Percentiles rank a stretch among this genome's conserved stretches.
Evolutionary conservation across 768 basidiomycete species (phyloP).

Genomic region (Mycena latifolia): DNA sequence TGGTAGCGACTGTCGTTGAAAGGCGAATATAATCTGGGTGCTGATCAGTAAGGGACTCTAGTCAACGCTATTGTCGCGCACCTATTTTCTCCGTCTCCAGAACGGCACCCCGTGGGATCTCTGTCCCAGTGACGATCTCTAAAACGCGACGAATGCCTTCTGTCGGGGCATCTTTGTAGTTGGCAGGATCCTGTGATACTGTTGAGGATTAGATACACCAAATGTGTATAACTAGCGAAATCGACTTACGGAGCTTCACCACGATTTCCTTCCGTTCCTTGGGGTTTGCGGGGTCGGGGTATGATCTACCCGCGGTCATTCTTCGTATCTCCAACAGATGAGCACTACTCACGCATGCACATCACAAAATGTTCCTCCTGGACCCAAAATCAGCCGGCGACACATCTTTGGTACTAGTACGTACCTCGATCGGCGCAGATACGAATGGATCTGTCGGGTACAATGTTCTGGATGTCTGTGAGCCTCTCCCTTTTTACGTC

Average conservation of each 20-base stretch:
- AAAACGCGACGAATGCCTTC: slow-evolving; percentile 92
- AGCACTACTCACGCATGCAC: slow-evolving; percentile 74
- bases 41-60: no score
- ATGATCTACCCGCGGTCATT: slow-evolving; percentile 61
- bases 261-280: slow-evolving; percentile 80
- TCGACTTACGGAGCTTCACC: slow-evolving; percentile 86
- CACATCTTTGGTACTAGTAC: background rate
- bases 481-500: no score
- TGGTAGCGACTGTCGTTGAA: slow-evolving; percentile 96
- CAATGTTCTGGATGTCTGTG: slow-evolving; percentile 40
- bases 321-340: slow-evolving; percentile 5
- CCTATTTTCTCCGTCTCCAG: slow-evolving; percentile 88
- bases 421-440: slow-evolving; percentile 85
- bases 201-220: slow-evolving; percentile 10
- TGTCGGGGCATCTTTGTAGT: slow-evolving; percentile 94
- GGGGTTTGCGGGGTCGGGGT: slow-evolving; percentile 75
- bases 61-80: slow-evolving; percentile 47
- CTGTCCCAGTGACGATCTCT: slow-evolving; percentile 78
- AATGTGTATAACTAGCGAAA: slow-evolving; percentile 2
- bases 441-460: slow-evolving; percentile 83
- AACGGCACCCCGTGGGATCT: slow-evolving; percentile 73
- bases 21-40: slow-evolving; percentile 86
- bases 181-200: slow-evolving; percentile 92
- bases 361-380: slow-evolving; percentile 90
- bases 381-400: background rate